phyloP scores from a whole-genome alignment of 345 rosid genomes.

The Arabis hirsuta region DNA sequence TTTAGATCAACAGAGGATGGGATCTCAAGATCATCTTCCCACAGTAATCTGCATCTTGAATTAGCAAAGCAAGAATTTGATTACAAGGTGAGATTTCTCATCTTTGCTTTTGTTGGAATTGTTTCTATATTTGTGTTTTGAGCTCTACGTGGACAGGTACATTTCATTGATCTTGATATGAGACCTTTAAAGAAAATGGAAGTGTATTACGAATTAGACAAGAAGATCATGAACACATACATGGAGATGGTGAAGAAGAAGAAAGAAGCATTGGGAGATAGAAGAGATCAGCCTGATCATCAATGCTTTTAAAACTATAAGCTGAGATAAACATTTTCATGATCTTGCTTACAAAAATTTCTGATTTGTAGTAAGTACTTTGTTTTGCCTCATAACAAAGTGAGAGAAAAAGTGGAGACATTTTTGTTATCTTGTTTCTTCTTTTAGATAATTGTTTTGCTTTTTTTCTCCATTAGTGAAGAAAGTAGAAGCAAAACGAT shows the following conservation, averaged over 20 bases:
- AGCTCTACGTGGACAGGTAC: slow-evolving; percentile 49
- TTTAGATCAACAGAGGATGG: slow-evolving; percentile 60
- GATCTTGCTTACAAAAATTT: slow-evolving; percentile 1
- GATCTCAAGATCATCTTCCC: slow-evolving; percentile 50
- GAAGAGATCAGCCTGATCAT: slow-evolving; percentile 17
- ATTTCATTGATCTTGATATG: slow-evolving; percentile 88
- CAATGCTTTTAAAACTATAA: slow-evolving; percentile 22
- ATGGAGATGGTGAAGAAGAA: slow-evolving; percentile 42
- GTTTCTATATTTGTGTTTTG: background rate
- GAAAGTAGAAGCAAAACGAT: too few species aligned
- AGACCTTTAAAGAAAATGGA: slow-evolving; percentile 80
- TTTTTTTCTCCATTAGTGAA: too few species aligned
- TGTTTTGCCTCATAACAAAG: too few species aligned
- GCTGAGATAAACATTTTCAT: slow-evolving; percentile 23
- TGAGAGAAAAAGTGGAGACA: too few species aligned
- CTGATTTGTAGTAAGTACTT: background rate
- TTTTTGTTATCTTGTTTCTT: too few species aligned
- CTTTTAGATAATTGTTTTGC: too few species aligned
- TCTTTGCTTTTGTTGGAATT: slow-evolving; percentile 1
- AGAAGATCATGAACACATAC: slow-evolving; percentile 59
- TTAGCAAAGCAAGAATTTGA: slow-evolving; percentile 76
- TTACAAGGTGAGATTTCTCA: slow-evolving; percentile 60
- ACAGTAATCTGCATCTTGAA: slow-evolving; percentile 51
- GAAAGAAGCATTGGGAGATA: slow-evolving; percentile 33
- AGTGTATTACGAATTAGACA: slow-evolving; percentile 60